Conservation (phyloP, 2,329 filamentous ascomycete species). For the Didymosphaeria variabile region DNA sequence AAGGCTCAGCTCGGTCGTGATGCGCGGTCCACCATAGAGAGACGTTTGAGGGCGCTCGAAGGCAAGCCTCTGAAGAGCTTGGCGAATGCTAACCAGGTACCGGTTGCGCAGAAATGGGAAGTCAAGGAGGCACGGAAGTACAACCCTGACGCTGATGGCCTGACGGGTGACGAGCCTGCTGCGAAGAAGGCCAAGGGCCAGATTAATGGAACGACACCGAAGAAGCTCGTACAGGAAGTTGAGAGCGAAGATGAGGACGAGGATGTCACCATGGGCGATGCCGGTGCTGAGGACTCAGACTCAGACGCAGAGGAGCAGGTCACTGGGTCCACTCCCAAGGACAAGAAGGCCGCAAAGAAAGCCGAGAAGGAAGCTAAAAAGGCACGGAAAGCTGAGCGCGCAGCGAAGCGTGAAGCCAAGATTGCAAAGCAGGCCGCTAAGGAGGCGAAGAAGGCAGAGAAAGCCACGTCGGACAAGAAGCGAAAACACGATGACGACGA, state of each 20-base stretch:
- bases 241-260: conserved; percentile 55
- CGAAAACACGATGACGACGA: conserved; percentile 58
- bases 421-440: conserved; percentile 64
- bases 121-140: conserved; percentile 94
- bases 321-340: conserved; percentile 31
- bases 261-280: conserved; percentile 51
- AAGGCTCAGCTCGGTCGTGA: conserved; percentile 81
- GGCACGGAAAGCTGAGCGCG: conserved; percentile 49
- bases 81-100: conserved; percentile 64
- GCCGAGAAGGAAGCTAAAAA: conserved; percentile 57
- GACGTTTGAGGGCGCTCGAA: conserved; percentile 79
- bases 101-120: conserved; percentile 74
- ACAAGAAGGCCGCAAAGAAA: conserved; percentile 53
- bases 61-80: conserved; percentile 86
- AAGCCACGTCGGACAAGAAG: conserved; percentile 61
- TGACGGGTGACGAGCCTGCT: conserved; percentile 73
- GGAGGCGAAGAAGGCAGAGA: conserved; percentile 65
- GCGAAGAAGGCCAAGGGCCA: conserved; percentile 61
- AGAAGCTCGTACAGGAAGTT: conserved; percentile 61
- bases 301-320: conserved; percentile 40
- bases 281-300: conserved; percentile 48
- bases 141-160: conserved; percentile 90
- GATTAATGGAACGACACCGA: conserved; percentile 53
- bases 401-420: conserved; percentile 50
- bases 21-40: conserved; percentile 77